phyloP scores from a whole-genome alignment of 2,329 filamentous ascomycete species.

The Alternaria sp. region DNA sequence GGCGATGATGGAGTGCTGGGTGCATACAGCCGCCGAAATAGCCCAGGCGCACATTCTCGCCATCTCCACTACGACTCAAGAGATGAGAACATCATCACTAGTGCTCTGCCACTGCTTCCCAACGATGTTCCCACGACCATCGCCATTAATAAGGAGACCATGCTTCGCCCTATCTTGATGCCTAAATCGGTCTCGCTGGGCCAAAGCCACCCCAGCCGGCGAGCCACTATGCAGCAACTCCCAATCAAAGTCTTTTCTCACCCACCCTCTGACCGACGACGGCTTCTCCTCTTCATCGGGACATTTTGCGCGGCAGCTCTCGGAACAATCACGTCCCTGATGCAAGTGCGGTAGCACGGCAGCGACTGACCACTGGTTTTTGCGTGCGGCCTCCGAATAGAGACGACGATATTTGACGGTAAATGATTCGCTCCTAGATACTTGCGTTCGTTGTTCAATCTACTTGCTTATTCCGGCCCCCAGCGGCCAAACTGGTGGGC shows the following conservation, averaged over 20 bases:
- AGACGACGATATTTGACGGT: conserved; percentile 7
- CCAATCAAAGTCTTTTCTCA: conserved; percentile 33
- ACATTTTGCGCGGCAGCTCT: conserved; percentile 25
- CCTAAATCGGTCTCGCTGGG: conserved; percentile 28
- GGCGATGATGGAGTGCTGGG: conserved; percentile 16
- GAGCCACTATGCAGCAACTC: conserved; percentile 22
- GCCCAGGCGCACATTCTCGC: conserved; percentile 28
- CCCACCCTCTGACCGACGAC: conserved; percentile 26
- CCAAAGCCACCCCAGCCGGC: conserved; percentile 38
- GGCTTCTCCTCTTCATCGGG: conserved; percentile 30
- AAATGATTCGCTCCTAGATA: conserved; percentile 17
- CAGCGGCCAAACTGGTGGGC: conserved; percentile 33
- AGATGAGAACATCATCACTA: conserved; percentile 10
- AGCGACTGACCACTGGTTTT: conserved; percentile 21
- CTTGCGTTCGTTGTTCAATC: conserved; percentile 8
- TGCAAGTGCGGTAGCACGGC: conserved; percentile 40
- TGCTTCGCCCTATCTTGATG: conserved; percentile 39
- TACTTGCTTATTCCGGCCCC: conserved; percentile 32
- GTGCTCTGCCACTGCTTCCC: conserved; percentile 11
- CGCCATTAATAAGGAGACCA: conserved; percentile 14
- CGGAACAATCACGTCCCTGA: conserved; percentile 30
- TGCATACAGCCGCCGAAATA: conserved; percentile 27
- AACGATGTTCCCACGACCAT: conserved; percentile 12
- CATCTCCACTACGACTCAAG: conserved; percentile 19
- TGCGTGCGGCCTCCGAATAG: conserved; percentile 27